Evolutionary conservation across 2,329 filamentous ascomycete species (phyloP), one percentile per base, ranked within the genome.

Genomic region (Grosmannia serpens): DNA sequence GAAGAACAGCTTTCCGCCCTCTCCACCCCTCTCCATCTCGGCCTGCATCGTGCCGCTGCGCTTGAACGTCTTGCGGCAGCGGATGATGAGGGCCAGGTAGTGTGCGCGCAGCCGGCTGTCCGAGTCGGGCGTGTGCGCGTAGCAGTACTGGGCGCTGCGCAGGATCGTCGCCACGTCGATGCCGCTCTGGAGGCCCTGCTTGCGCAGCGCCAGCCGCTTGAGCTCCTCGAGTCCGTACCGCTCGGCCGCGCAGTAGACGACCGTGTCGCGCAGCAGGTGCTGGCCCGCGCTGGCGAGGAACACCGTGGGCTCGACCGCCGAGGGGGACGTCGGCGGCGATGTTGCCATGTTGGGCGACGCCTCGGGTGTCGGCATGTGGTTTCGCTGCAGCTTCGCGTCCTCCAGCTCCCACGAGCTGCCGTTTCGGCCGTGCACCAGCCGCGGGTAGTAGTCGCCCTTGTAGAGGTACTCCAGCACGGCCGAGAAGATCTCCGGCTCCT

Each of bases 31-130:
- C 79, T 96, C 89, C 91, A 97, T 96, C 79, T 96, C 91, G 78
- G 88, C 87, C 82, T 96, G 91, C 91, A 96, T 95, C 74, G 91
- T 96, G 75, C 91, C 91, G 78, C 91, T 96, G 76, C 88, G 86
- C 86, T 96, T 96, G 75, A 97, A 96, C 69, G 90, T 96, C 80
- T 91, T 91, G 74, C 92, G 89, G 81, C 89, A 92, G 78, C 91
- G 87, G 79, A 96, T 96, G 75, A 96, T 95, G 75, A 96, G 84
- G 72, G 91, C 90, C 73, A 97, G 86, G 80, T 96, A 96, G 79
- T 96, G 91, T 79, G 91, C 91, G 77, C 91, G 91, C 74, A 97
- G 85, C 69, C 87, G 84, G 70, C 88, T 92, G 78, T 97, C 91
- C 68, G 85, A 87, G 77, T 96, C 89, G 66, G 91, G 91, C 69